phyloP scores from a whole-genome alignment of 83 land plant species.

The Picea mariana region DNA sequence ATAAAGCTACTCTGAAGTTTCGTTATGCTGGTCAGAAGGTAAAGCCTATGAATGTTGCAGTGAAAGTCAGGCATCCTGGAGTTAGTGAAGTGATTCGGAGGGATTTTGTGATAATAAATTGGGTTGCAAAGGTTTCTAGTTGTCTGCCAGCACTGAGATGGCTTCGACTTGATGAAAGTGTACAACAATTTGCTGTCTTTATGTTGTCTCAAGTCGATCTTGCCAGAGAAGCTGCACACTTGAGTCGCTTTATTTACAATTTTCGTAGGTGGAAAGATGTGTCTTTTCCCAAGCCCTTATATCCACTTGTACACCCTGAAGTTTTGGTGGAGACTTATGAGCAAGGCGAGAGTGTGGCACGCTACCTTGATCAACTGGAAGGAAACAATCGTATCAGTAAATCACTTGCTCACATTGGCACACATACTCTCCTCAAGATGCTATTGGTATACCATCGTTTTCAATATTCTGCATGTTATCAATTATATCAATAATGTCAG shows the following conservation, averaged over 20 bases:
- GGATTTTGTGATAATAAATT: slow-evolving; percentile 82
- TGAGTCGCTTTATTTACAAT: slow-evolving; percentile 95
- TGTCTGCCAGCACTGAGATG: slow-evolving; percentile 71
- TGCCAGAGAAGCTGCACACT: slow-evolving; percentile 95
- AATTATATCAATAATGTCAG: no score
- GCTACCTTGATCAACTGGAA: slow-evolving; percentile 68
- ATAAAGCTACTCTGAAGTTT: slow-evolving; percentile 69
- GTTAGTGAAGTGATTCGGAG: slow-evolving; percentile 85
- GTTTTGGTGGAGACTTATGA: slow-evolving; percentile 96
- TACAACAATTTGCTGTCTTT: slow-evolving; percentile 94
- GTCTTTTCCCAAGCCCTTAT: slow-evolving; percentile 94
- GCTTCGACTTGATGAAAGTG: slow-evolving; percentile 94
- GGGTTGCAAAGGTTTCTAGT: slow-evolving; percentile 66
- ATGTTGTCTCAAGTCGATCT: slow-evolving; percentile 99
- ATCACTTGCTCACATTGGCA: slow-evolving; percentile 92
- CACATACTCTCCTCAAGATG: slow-evolving; percentile 96
- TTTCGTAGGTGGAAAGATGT: slow-evolving; percentile 95
- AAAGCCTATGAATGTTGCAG: slow-evolving; percentile 86
- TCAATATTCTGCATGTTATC: no score
- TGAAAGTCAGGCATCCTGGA: slow-evolving; percentile 97
- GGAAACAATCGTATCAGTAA: slow-evolving; percentile 59
- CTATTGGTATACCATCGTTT: slow-evolving; percentile 61
- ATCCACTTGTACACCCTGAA: slow-evolving; percentile 98
- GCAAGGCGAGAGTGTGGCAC: slow-evolving; percentile 87
- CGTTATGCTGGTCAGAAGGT: slow-evolving; percentile 55